These are phyloP conservation scores for Solanum paucissectum DNA, from an alignment of 257 asterid species.

Conservation along the genomic window DNA sequence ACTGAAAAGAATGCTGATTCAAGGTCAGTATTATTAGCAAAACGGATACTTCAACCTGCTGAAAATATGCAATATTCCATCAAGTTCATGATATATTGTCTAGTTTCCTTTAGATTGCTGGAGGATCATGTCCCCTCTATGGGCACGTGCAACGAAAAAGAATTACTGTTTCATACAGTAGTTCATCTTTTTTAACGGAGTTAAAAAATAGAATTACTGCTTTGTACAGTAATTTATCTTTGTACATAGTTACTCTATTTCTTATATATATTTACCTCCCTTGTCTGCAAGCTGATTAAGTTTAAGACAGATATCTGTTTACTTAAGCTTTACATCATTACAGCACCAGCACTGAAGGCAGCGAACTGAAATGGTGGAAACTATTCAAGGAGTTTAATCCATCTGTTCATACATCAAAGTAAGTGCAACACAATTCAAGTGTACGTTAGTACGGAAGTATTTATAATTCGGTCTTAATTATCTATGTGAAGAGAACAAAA, in stretches of 20 bases:
- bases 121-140: background rate
- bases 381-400: background rate
- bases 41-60: background rate
- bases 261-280: background rate
- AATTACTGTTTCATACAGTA: background rate
- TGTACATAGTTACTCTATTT: background rate
- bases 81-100: background rate
- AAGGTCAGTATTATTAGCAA: background rate
- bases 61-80: background rate
- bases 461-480: background rate
- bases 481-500: background rate
- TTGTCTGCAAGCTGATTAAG: background rate
- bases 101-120: background rate
- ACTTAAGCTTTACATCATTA: background rate
- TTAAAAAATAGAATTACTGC: background rate
- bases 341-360: background rate
- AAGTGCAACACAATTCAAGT: background rate
- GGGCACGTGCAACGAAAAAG: background rate
- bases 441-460: background rate
- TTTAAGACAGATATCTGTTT: background rate
- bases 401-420: background rate
- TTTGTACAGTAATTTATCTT: background rate
- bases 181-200: background rate
- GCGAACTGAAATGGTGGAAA: background rate
- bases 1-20: background rate